Base-by-base conservation (phyloP, 768 basidiomycete genomes). In the Lactarius evosmus region DNA sequence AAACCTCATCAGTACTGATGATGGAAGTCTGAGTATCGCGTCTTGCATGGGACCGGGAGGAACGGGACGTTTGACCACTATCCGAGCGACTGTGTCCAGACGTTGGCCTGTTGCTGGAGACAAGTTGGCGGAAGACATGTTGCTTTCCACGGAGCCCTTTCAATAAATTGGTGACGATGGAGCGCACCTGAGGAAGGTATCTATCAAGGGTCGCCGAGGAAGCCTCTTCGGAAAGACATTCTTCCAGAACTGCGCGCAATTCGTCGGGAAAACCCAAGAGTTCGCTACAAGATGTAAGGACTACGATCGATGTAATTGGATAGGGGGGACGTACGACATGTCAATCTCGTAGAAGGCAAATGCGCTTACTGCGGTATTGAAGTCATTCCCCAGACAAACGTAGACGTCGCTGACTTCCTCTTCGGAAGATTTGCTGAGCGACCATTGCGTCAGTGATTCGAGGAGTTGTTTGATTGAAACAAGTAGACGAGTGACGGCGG, bases 381-480 rank as follows among this genome's bases (percentile, higher is more conserved):
- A 98, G 73, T 97, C 95, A 75, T 98, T 98, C 27, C 97, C 97
- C 27, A 99, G 80, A 60, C 87, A 85, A 59, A 99, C 97, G 75
- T 99, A 99, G 59, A 97, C 91, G 75, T 98, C 93, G 80, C 95
- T 97, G 72, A 99, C 94, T 69, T 91, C 81, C 49, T 75, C 77
- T 72, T 96, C 94, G 61, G 85, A 80, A 70, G 89, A 81, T 70
- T 85, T 81, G 65, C 83, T 75, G 63, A 80, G 80, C 74, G 90
- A 91, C 94, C 94, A 97, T 77, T 83, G 78, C 7, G 91, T 93
- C 60, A 97, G 81, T 1, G 90, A 82, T 73, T 97, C 95, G 40
- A 99, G 81, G n/a, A 99, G 85, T 66, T 91, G 85, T 74, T 98
- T 96, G 67, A 98, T 98, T 33, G 94, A 88, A 2, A 99, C 93